phyloP scores from a whole-genome alignment of 306 rosid species.

The Mucuna pruriens region DNA sequence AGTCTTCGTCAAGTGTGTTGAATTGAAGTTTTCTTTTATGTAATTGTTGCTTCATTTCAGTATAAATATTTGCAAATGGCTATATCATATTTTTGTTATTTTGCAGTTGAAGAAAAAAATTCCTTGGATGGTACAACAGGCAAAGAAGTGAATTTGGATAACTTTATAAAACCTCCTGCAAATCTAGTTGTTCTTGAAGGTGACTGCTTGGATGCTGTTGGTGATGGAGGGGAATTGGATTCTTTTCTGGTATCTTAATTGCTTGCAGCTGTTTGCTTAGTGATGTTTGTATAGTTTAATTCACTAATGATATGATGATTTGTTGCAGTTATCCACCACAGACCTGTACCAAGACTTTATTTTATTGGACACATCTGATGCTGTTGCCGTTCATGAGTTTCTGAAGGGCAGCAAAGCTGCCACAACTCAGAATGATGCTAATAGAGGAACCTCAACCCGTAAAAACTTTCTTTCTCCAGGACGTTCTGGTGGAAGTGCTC shows the following conservation, averaged over 20 bases:
- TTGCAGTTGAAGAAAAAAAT: conserved; percentile 83
- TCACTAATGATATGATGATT: conserved; percentile 21
- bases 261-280: conserved; percentile 40
- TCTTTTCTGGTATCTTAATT: conserved; percentile 78
- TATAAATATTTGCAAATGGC: conserved; percentile 33
- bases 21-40: too few species aligned
- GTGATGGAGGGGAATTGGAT: conserved; percentile 91
- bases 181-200: conserved; percentile 96
- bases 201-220: conserved; percentile 83
- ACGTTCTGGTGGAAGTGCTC: conserved; percentile 68
- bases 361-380: conserved; percentile 84
- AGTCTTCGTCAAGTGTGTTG: neutral
- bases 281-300: conserved; percentile 13
- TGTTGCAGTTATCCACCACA: conserved; percentile 83
- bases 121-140: conserved; percentile 60
- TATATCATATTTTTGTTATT: conserved; percentile 20
- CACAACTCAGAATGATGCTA: conserved; percentile 52
- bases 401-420: conserved; percentile 53
- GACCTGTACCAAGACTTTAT: conserved; percentile 78
- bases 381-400: conserved; percentile 70
- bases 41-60: conserved; percentile 31
- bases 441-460: conserved; percentile 55
- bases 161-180: conserved; percentile 85
- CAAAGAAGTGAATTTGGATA: conserved; percentile 59
- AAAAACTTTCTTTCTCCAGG: conserved; percentile 68